These are phyloP conservation scores for Apiospora kogelbergensis DNA, from an alignment of 2,329 filamentous ascomycete species.

Conservation along the genomic window DNA sequence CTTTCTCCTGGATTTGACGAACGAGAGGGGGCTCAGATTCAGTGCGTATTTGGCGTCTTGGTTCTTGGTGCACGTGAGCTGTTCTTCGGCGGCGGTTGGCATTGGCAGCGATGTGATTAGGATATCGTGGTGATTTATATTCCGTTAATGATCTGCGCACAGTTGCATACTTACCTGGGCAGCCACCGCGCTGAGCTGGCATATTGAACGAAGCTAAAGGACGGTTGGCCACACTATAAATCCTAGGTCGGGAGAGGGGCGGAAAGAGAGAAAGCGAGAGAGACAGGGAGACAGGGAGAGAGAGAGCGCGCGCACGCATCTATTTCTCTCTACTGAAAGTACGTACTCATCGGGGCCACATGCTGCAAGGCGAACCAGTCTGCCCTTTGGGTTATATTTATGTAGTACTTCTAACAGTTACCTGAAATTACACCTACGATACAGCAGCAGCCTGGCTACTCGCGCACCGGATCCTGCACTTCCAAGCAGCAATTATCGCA, in stretches of 20 bases:
- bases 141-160: not conserved
- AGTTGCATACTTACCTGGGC: not conserved
- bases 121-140: slow-evolving; percentile 4
- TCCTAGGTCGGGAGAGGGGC: not conserved
- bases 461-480: not conserved
- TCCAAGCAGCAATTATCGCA: not conserved
- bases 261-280: not conserved
- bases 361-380: not conserved
- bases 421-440: not conserved
- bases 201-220: not conserved
- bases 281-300: not conserved
- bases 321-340: not conserved
- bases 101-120: not conserved
- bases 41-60: slow-evolving; percentile 5
- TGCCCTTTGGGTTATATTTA: not conserved
- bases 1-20: not conserved
- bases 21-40: not conserved
- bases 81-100: not conserved
- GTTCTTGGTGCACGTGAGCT: not conserved
- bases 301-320: not conserved
- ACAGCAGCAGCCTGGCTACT: not conserved
- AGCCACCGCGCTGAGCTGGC: not conserved
- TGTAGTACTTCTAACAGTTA: not conserved
- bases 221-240: not conserved
- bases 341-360: not conserved